Evolutionary conservation across 305 asterid species (phyloP), one percentile per base, ranked within the genome.

Genomic region (Ruellia speciosa): DNA sequence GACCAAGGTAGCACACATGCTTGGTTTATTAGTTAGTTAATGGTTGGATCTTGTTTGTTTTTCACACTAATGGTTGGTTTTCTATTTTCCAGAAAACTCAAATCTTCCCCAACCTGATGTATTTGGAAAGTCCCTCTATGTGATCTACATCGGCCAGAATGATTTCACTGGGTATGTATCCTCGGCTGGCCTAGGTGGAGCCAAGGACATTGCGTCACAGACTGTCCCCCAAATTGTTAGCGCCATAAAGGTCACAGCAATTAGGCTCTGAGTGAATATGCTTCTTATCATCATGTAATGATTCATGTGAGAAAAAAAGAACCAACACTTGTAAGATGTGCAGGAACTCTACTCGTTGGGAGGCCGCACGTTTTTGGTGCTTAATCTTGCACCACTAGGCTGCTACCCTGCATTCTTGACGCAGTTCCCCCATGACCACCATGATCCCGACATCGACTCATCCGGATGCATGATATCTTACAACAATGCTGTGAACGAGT

Each of bases 91-190:
- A 74, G 81, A 72, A 51, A 40, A 37, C 43, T 61, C 64, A 9
- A 68, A 60, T 45, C 82, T 78, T 63, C 88, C 88, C 7, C 49
- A 66, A 18, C 64, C 79, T 0, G 76, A 70, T 60, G 49, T 78
- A 35, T 78, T 81, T 53, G 76, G 81, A n/a, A 78, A 71, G 60
- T 14, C 82, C 17, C 77, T 81, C 14, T 81, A 71, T 68, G 59
- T 69, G 6, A 58, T 81, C 67, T 63, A 78, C 66, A 72, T 76
- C 12, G 88, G 88, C 46, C 82, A 81, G 62, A 81, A 81, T 47
- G 88, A 81, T 57, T 62, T 81, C 66, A 65, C 79, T 0, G 67
- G 72, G 16, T 43, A 55, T 28, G 53, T 70, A 34, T 19, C 57
- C 24, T 52, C 60, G 9, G 39, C 53, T 0, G 82, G 79, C 3